Evolutionary conservation across 192 early-diverging fungal genomes (phyloP), one percentile per base, ranked within the genome.

Genomic region (Coemansia sp.): DNA sequence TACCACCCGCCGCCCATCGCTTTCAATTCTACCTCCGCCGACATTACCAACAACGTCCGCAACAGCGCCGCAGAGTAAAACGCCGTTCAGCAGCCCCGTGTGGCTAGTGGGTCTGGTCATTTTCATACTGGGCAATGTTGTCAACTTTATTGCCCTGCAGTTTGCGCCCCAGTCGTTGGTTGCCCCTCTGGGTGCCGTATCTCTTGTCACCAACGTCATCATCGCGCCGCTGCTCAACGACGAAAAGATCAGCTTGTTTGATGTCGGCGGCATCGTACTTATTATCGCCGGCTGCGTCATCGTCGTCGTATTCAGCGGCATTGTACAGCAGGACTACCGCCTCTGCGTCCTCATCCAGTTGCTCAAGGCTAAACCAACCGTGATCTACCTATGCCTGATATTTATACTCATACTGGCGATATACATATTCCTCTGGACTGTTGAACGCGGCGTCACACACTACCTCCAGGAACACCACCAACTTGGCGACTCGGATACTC

Each of bases 121-220:
- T 6, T 93, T 91, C 68, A 81, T 88, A 29, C 63, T 91, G 36
- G 91, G 90, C 39, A 93, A 90, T 70, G 74, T 91, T 19, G 67
- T 88, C 63, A 88, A 89, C 68, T 92, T 93, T 63, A 69, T 88
- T 21, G 92, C 92, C 0, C 68, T 93, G 51, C 87, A 92, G 62
- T 94, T 92, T 76, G 92, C 92, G 13, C 88, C 92, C 0, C 92
- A 94, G 77, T 94, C 92, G 6, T 70, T 94, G 36, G 86, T 91
- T 9, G 92, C 90, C 0, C 89, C 92, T 2, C 79, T 94, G n/a
- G 89, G 91, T 9, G 89, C 88, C 16, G 86, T 92, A 13, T 88
- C 92, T 1, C 81, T 94, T n/a, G 91, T 94, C 14, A 86, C 89
- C 3, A 94, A 94, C 61, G 89, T 93, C 37, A 88, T 94, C 51